Percentiles rank a stretch among this genome's conserved stretches.
These are phyloP conservation scores for Scheffersomyces parashehatae DNA, from an alignment of 1,139 yeast genomes.

Conservation along the genomic window DNA sequence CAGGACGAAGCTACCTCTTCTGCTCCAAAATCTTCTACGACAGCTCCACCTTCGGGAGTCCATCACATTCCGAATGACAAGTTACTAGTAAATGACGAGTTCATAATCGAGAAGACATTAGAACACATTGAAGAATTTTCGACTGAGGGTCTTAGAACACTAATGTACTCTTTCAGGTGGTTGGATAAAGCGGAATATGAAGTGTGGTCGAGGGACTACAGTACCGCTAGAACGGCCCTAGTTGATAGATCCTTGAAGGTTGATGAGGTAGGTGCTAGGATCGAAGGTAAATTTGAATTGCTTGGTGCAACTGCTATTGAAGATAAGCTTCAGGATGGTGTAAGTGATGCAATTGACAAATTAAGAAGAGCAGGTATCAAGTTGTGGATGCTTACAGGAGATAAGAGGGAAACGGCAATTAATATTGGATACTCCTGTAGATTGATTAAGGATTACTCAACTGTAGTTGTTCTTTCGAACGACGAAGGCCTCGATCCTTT, in stretches of 20 bases:
- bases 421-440: slow-evolving; percentile 96
- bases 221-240: slow-evolving; percentile 76
- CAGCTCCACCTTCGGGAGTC: slow-evolving; percentile 10
- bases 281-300: slow-evolving; percentile 68
- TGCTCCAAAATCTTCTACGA: background rate
- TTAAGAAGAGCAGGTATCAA: slow-evolving; percentile 90
- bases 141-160: slow-evolving; percentile 89
- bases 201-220: slow-evolving; percentile 66
- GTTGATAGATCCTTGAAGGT: slow-evolving; percentile 64
- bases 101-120: slow-evolving; percentile 76
- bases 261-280: slow-evolving; percentile 68
- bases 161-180: slow-evolving; percentile 81
- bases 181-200: slow-evolving; percentile 59
- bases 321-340: slow-evolving; percentile 95
- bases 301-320: slow-evolving; percentile 97
- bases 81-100: slow-evolving; percentile 71
- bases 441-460: slow-evolving; percentile 87
- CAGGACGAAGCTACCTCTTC: slow-evolving; percentile 1
- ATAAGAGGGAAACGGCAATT: slow-evolving; percentile 95
- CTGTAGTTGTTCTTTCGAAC: slow-evolving; percentile 72
- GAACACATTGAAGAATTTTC: slow-evolving; percentile 93
- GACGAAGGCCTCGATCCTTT: slow-evolving; percentile 56
- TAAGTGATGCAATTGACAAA: slow-evolving; percentile 90
- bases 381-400: slow-evolving; percentile 98
- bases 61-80: slow-evolving; percentile 57